A percentile compares a stretch with the other conserved stretches of the same genome.
phyloP scores from a whole-genome alignment of 192 early-diverging fungal species.

The Coemansia aciculifera region DNA sequence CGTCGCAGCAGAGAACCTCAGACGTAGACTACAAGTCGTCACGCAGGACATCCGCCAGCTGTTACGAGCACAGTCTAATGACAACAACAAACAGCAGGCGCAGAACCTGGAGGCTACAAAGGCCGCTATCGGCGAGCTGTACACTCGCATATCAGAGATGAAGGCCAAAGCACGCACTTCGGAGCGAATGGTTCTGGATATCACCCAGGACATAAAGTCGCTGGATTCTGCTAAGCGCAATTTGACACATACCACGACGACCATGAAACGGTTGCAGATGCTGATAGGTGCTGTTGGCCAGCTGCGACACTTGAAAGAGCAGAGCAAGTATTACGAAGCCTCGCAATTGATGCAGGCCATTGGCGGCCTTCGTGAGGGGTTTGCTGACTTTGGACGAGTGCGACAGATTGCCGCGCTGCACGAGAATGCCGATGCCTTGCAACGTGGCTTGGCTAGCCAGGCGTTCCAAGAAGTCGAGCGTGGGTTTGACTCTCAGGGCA shows the following conservation, averaged over 20 bases:
- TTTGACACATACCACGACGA: constrained; percentile 75
- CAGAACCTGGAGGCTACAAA: constrained; percentile 72
- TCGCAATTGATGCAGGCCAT: constrained; percentile 81
- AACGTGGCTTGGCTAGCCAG: constrained; percentile 62
- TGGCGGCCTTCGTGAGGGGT: constrained; percentile 72
- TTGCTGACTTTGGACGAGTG: constrained; percentile 73
- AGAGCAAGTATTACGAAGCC: constrained; percentile 76
- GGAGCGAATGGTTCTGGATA: constrained; percentile 88
- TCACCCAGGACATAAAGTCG: constrained; percentile 93
- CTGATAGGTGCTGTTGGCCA: constrained; percentile 77
- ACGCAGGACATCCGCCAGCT: constrained; percentile 67
- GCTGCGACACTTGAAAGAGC: constrained; percentile 62
- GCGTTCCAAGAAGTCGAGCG: constrained; percentile 75
- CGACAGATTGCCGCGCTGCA: constrained; percentile 72
- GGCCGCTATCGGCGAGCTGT: constrained; percentile 68
- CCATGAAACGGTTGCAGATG: constrained; percentile 86
- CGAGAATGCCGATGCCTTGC: constrained; percentile 61
- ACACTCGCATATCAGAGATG: constrained; percentile 80
- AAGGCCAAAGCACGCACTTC: constrained; percentile 81
- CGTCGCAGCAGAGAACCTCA: constrained; percentile 62
- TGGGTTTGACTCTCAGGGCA: constrained; percentile 57
- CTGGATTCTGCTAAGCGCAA: constrained; percentile 95
- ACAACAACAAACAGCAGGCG: constrained; percentile 56
- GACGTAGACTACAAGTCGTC: constrained; percentile 59
- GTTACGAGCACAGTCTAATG: constrained; percentile 70